A percentile compares a stretch with the other conserved stretches of the same genome.
These are phyloP conservation scores for Aspergillus sp. DNA, from an alignment of 2,329 filamentous ascomycete species.

Conservation along the genomic window DNA sequence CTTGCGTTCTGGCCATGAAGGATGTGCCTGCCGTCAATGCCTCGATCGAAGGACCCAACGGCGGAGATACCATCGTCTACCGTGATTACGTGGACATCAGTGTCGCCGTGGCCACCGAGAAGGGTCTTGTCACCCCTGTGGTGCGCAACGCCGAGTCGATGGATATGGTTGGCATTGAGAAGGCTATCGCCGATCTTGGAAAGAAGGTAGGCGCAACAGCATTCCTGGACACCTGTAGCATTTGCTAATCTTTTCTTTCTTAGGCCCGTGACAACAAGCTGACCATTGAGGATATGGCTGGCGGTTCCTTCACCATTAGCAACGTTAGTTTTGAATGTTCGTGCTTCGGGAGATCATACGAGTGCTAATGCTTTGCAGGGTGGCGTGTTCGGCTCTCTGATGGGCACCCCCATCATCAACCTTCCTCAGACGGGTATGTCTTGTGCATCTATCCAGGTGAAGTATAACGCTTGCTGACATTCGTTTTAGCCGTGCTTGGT, in stretches of 20 bases:
- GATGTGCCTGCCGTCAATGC: conserved; percentile 95
- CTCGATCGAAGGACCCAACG: conserved; percentile 91
- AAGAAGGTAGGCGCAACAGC: conserved; percentile 69
- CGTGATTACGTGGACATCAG: conserved; percentile 97
- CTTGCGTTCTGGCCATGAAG: conserved; percentile 86
- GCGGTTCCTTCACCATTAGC: conserved; percentile 96
- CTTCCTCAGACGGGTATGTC: conserved; percentile 74
- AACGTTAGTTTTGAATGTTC: conserved; percentile 58
- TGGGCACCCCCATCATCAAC: conserved; percentile 99
- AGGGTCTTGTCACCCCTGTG: conserved; percentile 93
- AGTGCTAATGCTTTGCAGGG: conserved; percentile 45
- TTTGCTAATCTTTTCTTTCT: background rate
- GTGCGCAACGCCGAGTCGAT: conserved; percentile 89
- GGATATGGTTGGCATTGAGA: conserved; percentile 87
- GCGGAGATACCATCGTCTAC: conserved; percentile 97
- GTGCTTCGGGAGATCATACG: background rate
- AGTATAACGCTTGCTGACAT: conserved; percentile 15
- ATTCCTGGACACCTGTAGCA: background rate
- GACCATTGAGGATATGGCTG: conserved; percentile 98
- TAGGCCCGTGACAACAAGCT: conserved; percentile 93
- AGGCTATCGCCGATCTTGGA: conserved; percentile 86
- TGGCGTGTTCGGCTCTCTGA: conserved; percentile 93
- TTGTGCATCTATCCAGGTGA: conserved; percentile 1
- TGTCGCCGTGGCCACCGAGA: conserved; percentile 94
- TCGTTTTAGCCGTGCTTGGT: conserved; percentile 67